phyloP scores from a whole-genome alignment of 306 rosid species.

The Lathyrus aphaca region DNA sequence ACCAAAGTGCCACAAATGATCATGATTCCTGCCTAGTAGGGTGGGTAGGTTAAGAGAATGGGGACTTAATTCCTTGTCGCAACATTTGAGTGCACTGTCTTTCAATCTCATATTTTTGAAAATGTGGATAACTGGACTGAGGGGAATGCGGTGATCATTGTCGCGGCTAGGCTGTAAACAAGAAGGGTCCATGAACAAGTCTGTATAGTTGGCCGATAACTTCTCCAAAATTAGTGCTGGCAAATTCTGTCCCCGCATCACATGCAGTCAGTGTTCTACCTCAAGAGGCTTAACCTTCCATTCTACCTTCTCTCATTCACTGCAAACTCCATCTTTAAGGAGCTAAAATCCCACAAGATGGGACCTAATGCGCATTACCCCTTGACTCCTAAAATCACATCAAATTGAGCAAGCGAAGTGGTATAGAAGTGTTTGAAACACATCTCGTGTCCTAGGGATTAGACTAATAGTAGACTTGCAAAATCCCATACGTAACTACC shows the following conservation, averaged over 20 bases:
- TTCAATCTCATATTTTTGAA: background rate
- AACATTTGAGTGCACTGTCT: background rate
- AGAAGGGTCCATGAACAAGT: background rate
- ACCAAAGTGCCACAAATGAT: background rate
- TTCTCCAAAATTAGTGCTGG: constrained; percentile 2
- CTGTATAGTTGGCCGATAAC: background rate
- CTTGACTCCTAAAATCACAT: background rate
- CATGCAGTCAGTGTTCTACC: background rate
- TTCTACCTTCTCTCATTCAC: background rate
- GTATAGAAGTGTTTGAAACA: background rate
- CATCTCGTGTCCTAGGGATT: background rate
- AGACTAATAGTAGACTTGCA: background rate
- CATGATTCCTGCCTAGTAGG: background rate
- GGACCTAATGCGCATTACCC: background rate
- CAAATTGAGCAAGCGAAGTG: background rate
- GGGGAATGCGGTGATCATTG: background rate
- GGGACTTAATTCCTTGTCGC: background rate
- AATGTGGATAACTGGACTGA: background rate
- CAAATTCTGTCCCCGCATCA: background rate
- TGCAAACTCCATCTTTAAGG: background rate
- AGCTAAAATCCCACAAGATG: background rate
- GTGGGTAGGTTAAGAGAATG: background rate
- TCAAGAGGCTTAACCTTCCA: background rate
- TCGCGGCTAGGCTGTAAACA: background rate
- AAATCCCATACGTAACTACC: background rate